phyloP scores from a whole-genome alignment of 2,329 filamentous ascomycete species.

The Plectosphaerella sp. region DNA sequence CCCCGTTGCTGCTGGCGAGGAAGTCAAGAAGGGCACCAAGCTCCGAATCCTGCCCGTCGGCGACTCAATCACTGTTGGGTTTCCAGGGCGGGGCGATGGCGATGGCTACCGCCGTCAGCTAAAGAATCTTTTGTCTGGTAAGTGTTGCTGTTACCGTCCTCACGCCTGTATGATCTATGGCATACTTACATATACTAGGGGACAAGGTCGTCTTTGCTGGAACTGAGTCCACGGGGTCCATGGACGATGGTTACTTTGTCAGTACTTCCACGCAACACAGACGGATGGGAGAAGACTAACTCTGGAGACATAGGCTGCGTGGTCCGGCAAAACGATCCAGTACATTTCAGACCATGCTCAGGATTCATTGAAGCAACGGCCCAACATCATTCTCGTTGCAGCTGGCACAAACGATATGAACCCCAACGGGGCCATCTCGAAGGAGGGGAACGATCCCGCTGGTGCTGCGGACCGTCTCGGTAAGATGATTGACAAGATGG shows the following conservation, averaged over 20 bases:
- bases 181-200: neutral
- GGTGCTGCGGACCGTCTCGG: slow-evolving; percentile 22
- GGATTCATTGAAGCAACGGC: slow-evolving; percentile 25
- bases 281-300: slow-evolving; percentile 8
- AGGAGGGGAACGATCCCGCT: slow-evolving; percentile 25
- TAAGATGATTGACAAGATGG: slow-evolving; percentile 25
- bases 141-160: slow-evolving; percentile 1
- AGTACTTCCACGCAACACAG: neutral
- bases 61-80: slow-evolving; percentile 31
- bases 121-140: slow-evolving; percentile 21
- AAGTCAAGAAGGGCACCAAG: slow-evolving; percentile 20
- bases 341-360: slow-evolving; percentile 26
- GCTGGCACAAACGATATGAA: slow-evolving; percentile 35
- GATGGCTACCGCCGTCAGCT: slow-evolving; percentile 28
- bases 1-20: slow-evolving; percentile 1
- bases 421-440: slow-evolving; percentile 16
- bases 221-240: slow-evolving; percentile 17
- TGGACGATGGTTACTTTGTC: slow-evolving; percentile 28
- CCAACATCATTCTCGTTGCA: slow-evolving; percentile 29
- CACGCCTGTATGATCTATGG: neutral
- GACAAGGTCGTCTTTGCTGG: slow-evolving; percentile 27
- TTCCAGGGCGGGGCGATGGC: slow-evolving; percentile 21
- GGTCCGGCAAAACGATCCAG: slow-evolving; percentile 30
- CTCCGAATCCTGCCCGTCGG: slow-evolving; percentile 30
- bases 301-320: slow-evolving; percentile 20